Evolutionary conservation across 2,329 filamentous ascomycete genomes (phyloP).

Genomic region (Xylaria sp.): DNA sequence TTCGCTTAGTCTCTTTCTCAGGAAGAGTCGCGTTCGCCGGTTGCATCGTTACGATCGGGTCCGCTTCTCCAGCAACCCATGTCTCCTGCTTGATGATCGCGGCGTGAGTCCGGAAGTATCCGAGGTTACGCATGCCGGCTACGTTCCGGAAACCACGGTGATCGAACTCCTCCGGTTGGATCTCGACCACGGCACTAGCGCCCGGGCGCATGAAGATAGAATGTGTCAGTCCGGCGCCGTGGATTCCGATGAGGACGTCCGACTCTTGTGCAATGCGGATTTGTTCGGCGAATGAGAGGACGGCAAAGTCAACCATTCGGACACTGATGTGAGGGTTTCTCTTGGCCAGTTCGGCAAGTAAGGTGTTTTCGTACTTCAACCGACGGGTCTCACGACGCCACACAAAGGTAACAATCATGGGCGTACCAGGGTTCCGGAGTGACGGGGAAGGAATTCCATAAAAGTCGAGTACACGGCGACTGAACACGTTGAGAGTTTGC

Average conservation of each 20-base stretch:
- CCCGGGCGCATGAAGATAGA: constrained; percentile 36
- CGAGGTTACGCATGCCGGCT: constrained; percentile 34
- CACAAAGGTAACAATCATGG: constrained; percentile 34
- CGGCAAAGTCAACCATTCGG: constrained; percentile 35
- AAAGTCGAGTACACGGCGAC: constrained; percentile 29
- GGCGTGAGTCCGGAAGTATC: constrained; percentile 37
- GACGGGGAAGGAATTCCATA: constrained; percentile 23
- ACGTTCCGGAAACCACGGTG: constrained; percentile 40
- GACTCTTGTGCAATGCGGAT: constrained; percentile 33
- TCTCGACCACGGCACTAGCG: constrained; percentile 37
- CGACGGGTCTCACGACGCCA: constrained; percentile 32
- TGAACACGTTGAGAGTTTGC: constrained; percentile 32
- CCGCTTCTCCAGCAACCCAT: background rate
- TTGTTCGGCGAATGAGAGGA: constrained; percentile 36
- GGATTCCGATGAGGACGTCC: constrained; percentile 40
- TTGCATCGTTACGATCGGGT: background rate
- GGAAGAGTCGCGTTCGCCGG: background rate
- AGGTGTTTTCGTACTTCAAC: constrained; percentile 28
- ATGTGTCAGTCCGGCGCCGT: constrained; percentile 41
- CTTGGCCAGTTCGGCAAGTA: constrained; percentile 27
- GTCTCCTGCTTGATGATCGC: constrained; percentile 7
- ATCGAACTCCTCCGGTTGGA: constrained; percentile 34
- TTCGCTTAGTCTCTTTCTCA: background rate
- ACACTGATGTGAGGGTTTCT: constrained; percentile 29
- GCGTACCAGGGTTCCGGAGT: constrained; percentile 7